Evolutionary conservation across 345 rosid genomes (phyloP), one percentile per base, ranked within the genome.

Genomic region (Eucalyptus curtisii): DNA sequence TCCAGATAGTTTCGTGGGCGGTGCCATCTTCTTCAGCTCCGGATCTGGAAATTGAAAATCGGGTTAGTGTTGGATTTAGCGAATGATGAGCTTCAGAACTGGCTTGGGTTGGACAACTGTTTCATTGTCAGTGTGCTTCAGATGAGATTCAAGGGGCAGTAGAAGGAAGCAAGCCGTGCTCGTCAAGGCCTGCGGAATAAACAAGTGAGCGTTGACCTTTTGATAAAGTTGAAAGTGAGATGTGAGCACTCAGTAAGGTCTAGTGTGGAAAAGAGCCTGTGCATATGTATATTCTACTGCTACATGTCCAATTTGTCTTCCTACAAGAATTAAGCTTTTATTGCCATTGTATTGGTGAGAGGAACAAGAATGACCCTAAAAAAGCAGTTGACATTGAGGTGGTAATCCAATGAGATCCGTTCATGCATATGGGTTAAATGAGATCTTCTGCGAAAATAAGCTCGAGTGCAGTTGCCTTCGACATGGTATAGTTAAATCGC

Each of bases 21-120:
- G 91, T n/a, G 89, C 93, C 95, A 93, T 88, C 31, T 93, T 86
- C 80, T 49, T 40, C 52, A 88, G 88, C 87, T 37, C 5, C 47
- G 80, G 40, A 44, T 59, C 40, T 61, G 88, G 53, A 49, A 87
- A 64, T 22, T 13, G 82, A 68, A 49, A 20, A 16, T 15, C 13
- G 57, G 49, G 88, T 37, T 40, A 30, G 27, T 40, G 82, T 40
- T 76, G 22, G 47, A 76, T 20, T 76, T 42, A 76, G 15, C 15
- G 52, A 42, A 15, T 25, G 66, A 44, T 6, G 30, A 27, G 88
- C 76, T 40, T 15, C 44, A 44, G 13, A 27, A 10, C 25, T 27
- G 47, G 24, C 86, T 49, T 47, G 55, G 49, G 33, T 85, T 47
- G 52, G 49, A 47, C 22, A 6, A 33, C 87, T 19, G 40, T 37